phyloP scores from a whole-genome alignment of 2,329 filamentous ascomycete genomes.

The Malbranchea cinnamomea region DNA sequence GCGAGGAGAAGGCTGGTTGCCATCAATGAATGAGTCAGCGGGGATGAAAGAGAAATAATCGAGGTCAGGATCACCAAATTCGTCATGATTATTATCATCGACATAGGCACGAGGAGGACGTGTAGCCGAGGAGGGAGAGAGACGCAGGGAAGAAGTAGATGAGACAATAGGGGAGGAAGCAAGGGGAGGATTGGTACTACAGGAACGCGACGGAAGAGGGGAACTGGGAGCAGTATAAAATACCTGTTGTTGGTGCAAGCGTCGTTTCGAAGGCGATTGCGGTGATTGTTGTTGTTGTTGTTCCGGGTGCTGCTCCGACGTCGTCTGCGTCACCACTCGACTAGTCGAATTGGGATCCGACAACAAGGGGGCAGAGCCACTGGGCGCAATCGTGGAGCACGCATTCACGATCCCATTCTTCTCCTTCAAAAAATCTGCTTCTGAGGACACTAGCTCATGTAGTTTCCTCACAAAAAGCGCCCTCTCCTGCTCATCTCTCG shows the following conservation, averaged over 20 bases:
- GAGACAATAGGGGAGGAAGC: neutral
- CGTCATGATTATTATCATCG: conserved; percentile 8
- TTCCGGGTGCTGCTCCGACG: neutral
- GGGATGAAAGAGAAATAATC: conserved; percentile 8
- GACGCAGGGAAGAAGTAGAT: neutral
- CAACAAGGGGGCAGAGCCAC: conserved; percentile 2
- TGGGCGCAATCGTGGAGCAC: neutral
- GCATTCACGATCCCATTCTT: neutral
- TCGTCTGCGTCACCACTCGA: neutral
- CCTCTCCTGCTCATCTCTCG: neutral
- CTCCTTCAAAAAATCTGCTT: conserved; percentile 1
- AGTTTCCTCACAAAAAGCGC: conserved; percentile 2
- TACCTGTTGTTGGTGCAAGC: conserved; percentile 12
- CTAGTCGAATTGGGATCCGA: conserved; percentile 1
- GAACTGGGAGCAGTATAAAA: conserved; percentile 16
- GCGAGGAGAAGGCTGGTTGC: conserved; percentile 8
- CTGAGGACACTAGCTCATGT: conserved; percentile 2
- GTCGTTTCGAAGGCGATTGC: conserved; percentile 10
- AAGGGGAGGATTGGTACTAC: neutral
- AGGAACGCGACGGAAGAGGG: conserved; percentile 7
- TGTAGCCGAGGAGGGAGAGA: conserved; percentile 11
- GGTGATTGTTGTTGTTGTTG: conserved; percentile 1
- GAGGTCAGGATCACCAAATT: conserved; percentile 10
- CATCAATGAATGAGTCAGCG: conserved; percentile 10
- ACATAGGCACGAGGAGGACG: conserved; percentile 7